Conservation (phyloP, 495 filamentous ascomycete genomes). For the Penicillium parvum region DNA sequence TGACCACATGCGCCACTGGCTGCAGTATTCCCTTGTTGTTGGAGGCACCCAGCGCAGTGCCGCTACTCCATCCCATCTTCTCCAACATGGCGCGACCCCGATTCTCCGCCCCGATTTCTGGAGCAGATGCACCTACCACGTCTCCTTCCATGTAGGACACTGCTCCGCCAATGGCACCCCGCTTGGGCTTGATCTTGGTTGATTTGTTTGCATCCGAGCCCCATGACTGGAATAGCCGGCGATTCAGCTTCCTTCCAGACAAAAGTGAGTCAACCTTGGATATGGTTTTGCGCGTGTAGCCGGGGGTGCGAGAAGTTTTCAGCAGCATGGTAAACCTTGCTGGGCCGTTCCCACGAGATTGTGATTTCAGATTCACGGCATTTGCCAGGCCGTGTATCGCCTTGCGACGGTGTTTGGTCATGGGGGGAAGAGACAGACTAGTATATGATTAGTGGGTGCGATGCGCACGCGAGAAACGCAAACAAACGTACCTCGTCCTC, state of each 20-base stretch:
- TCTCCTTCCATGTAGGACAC: slow-evolving; percentile 79
- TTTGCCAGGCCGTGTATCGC: slow-evolving; percentile 70
- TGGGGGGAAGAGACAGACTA: slow-evolving; percentile 77
- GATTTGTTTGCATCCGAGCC: slow-evolving; percentile 18
- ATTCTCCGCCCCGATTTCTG: slow-evolving; percentile 80
- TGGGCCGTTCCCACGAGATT: slow-evolving; percentile 72
- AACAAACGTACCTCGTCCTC: slow-evolving; percentile 56
- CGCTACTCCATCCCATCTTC: slow-evolving; percentile 95
- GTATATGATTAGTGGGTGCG: background rate
- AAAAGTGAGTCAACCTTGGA: slow-evolving; percentile 34
- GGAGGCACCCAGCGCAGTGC: slow-evolving; percentile 75
- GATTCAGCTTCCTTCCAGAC: slow-evolving; percentile 27
- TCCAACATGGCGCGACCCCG: slow-evolving; percentile 84
- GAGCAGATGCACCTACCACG: slow-evolving; percentile 76
- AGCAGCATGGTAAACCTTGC: slow-evolving; percentile 71
- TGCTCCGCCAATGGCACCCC: slow-evolving; percentile 39
- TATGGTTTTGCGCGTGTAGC: slow-evolving; percentile 45
- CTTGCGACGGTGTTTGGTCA: slow-evolving; percentile 73
- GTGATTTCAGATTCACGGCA: slow-evolving; percentile 70
- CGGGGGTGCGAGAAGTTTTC: slow-evolving; percentile 61
- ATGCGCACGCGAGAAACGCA: background rate
- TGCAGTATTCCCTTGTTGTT: slow-evolving; percentile 85
- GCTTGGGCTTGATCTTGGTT: slow-evolving; percentile 30
- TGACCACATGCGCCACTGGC: slow-evolving; percentile 84
- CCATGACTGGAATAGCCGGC: slow-evolving; percentile 32